Base-by-base conservation (phyloP, 2,329 filamentous ascomycete genomes). In the Fusarium buharicum region DNA sequence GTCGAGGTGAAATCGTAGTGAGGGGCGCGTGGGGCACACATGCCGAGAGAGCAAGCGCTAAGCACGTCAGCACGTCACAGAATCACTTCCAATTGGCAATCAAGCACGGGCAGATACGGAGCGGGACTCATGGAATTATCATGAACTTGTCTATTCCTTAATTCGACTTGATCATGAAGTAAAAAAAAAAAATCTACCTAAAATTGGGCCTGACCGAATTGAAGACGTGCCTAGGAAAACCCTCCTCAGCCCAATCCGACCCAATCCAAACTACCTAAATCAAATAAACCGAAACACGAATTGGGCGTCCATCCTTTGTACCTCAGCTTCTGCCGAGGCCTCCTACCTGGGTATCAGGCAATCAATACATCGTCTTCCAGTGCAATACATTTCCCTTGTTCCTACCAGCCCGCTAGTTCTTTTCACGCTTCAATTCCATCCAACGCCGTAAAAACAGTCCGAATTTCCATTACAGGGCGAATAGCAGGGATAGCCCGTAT, bases 1-100 rank as follows among this genome's bases (percentile, higher is more conserved):
- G 52, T 40, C 51, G 50, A 50, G 41, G 45, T 40, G 57, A 55
- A 62, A 56, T 62, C 50, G 27, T 50, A 55, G 54, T 67, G 66
- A 70, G 58, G 59, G 64, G 62, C 65, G 59, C 55, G 64, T 67
- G 68, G 62, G 68, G 68, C 66, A 68, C 27, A 40, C 34, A 54
- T 55, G 50, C 47, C 53, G 34, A 64, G 51, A 37, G 48, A 33
- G 38, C 48, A 17, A 52, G 40, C 49, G 56, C 61, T 64, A 67
- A 55, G 59, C 66, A 64, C 64, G 61, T 65, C 64, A 70, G 55
- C 65, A 59, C 64, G 59, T 60, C 66, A 62, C 55, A 50, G 48
- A 55, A 51, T 51, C 30, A 48, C 40, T 54, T 54, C 27, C 49
- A 61, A 58, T 64, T 60, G 60, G 61, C 24, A 52, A 30, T 52